Percentiles rank a stretch among this genome's conserved stretches.
Conservation (phyloP, 2,329 filamentous ascomycete genomes). For the Neopestalotiopsis sp. region DNA sequence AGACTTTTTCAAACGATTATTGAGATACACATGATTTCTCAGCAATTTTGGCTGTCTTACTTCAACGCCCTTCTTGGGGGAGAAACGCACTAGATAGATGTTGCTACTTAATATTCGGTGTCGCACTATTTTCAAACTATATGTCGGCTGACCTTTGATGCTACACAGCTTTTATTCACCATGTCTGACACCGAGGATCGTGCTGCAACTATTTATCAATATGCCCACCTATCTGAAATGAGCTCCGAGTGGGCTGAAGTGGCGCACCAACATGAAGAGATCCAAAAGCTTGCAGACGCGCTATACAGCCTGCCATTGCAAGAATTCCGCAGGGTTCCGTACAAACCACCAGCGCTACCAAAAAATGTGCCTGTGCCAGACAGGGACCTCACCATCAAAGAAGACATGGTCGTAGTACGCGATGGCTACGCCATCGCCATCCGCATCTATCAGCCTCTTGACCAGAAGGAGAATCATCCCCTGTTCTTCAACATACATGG, state of each 20-base stretch:
- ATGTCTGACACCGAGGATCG: not conserved
- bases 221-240: not conserved
- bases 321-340: slow-evolving; percentile 10
- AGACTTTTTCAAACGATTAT: no score
- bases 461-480: not conserved
- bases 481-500: slow-evolving; percentile 8
- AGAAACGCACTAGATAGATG: no score
- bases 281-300: not conserved
- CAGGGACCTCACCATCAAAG: not conserved
- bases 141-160: no score
- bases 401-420: not conserved
- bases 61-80: no score
- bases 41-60: no score
- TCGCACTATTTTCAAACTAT: no score
- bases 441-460: slow-evolving; percentile 5
- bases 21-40: no score
- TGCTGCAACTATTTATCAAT: not conserved
- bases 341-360: not conserved
- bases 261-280: slow-evolving; percentile 2
- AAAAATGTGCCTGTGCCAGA: slow-evolving; percentile 1
- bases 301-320: not conserved
- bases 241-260: not conserved
- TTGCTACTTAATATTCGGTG: no score
- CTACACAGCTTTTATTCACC: not conserved
- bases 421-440: not conserved